These are phyloP conservation scores for Linnemannia elongata DNA, from an alignment of 192 early-diverging fungal species.

Conservation along the genomic window DNA sequence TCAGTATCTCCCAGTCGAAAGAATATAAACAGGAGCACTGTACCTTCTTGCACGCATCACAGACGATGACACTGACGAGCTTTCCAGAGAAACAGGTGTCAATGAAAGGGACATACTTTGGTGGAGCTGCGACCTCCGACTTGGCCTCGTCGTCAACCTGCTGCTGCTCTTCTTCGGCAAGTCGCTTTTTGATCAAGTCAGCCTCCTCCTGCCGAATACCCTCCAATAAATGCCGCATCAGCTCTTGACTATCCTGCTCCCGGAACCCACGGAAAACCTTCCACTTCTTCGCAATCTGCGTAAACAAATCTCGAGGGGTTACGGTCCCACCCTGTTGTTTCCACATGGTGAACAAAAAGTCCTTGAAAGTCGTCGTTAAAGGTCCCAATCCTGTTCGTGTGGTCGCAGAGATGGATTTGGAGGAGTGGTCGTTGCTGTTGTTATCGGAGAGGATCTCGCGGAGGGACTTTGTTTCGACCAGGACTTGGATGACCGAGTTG, in stretches of 20 bases:
- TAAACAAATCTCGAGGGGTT: constrained; percentile 70
- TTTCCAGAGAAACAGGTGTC: constrained; percentile 78
- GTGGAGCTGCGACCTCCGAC: neutral
- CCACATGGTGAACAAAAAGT: constrained; percentile 57
- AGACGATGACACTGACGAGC: constrained; percentile 75
- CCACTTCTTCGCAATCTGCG: constrained; percentile 68
- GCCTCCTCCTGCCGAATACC: constrained; percentile 71
- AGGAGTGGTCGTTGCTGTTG: neutral
- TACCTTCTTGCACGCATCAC: constrained; percentile 71
- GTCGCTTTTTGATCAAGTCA: constrained; percentile 21
- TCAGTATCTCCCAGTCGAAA: neutral
- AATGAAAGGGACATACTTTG: constrained; percentile 64
- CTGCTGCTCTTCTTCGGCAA: neutral
- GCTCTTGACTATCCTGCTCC: constrained; percentile 83
- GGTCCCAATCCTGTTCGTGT: constrained; percentile 25
- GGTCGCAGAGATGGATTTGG: constrained; percentile 20
- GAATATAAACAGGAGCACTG: neutral
- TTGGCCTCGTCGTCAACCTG: neutral
- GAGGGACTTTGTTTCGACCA: constrained; percentile 22
- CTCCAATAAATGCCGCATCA: constrained; percentile 76
- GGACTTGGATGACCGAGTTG: constrained; percentile 74
- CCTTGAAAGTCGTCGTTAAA: constrained; percentile 47
- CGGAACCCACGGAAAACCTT: constrained; percentile 66
- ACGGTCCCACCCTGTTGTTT: constrained; percentile 55
- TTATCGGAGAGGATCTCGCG: neutral